Conservation (phyloP, 2,329 filamentous ascomycete genomes). For the Fusarium odoratissimum region DNA sequence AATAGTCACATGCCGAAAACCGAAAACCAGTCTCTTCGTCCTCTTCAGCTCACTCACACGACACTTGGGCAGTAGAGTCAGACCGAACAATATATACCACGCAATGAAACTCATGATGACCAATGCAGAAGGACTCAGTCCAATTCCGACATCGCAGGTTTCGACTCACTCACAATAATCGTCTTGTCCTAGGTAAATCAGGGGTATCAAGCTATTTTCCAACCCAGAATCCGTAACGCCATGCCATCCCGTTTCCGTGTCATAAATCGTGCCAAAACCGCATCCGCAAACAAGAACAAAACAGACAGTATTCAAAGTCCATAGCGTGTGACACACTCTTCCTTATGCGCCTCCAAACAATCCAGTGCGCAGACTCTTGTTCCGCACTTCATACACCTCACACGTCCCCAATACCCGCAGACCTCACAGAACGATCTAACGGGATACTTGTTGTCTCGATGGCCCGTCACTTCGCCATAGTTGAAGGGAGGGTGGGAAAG, state of each 20-base stretch:
- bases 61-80: background rate
- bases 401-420: slow-evolving; percentile 84
- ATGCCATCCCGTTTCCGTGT: slow-evolving; percentile 8
- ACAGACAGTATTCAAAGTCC: slow-evolving; percentile 52
- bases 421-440: slow-evolving; percentile 78
- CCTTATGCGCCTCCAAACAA: slow-evolving; percentile 77
- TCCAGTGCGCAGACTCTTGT: slow-evolving; percentile 80
- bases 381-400: slow-evolving; percentile 83
- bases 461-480: slow-evolving; percentile 72
- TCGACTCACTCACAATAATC: slow-evolving; percentile 4
- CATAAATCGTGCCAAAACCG: background rate
- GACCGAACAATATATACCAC: background rate
- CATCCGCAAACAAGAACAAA: background rate
- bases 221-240: slow-evolving; percentile 40
- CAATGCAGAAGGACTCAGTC: background rate
- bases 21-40: background rate
- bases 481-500: slow-evolving; percentile 73
- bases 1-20: background rate
- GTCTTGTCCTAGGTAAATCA: slow-evolving; percentile 1
- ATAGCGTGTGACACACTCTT: slow-evolving; percentile 76
- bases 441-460: slow-evolving; percentile 63
- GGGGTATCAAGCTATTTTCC: slow-evolving; percentile 43
- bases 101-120: background rate
- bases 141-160: background rate
- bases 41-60: background rate